Evolutionary conservation across 441 rosid species (phyloP).

Genomic region (Gossypium schwendimanii): DNA sequence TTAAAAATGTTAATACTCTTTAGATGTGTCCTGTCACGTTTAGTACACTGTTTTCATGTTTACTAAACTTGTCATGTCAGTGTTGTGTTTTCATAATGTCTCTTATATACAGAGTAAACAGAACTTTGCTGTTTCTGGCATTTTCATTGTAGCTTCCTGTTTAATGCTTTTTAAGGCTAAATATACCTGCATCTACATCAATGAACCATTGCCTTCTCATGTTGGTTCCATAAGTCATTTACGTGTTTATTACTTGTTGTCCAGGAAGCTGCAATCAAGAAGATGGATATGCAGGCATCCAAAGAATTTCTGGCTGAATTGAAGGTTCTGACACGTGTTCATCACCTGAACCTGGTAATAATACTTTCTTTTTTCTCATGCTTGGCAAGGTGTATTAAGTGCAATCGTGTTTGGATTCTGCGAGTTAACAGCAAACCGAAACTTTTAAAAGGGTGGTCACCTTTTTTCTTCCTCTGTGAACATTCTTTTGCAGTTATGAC

Average conservation of each 20-base stretch:
- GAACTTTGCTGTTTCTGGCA: not conserved
- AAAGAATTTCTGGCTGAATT: conserved; percentile 88
- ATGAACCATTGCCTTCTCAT: not conserved
- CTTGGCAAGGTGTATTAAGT: not conserved
- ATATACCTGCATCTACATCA: not conserved
- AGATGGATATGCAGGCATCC: conserved; percentile 96
- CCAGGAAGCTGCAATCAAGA: conserved; percentile 98
- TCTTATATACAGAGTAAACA: not conserved
- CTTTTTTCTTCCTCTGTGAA: not conserved
- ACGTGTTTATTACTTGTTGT: not conserved
- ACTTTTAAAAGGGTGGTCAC: not conserved
- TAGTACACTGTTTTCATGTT: not conserved
- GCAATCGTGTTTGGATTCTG: not conserved
- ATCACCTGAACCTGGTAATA: conserved; percentile 91
- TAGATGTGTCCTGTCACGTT: not conserved
- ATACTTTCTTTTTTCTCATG: conserved; percentile 1
- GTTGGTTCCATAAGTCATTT: conserved; percentile 1
- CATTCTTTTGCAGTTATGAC: not conserved
- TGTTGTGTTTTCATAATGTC: not conserved
- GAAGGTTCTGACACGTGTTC: conserved; percentile 84
- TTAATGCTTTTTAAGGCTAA: not conserved
- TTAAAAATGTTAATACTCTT: not conserved
- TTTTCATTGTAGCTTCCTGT: not conserved
- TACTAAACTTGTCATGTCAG: not conserved
- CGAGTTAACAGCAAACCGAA: not conserved